Evolutionary conservation across 169 alveolate genomes (phyloP).

Genomic region (Plasmodium chabaudi): DNA sequence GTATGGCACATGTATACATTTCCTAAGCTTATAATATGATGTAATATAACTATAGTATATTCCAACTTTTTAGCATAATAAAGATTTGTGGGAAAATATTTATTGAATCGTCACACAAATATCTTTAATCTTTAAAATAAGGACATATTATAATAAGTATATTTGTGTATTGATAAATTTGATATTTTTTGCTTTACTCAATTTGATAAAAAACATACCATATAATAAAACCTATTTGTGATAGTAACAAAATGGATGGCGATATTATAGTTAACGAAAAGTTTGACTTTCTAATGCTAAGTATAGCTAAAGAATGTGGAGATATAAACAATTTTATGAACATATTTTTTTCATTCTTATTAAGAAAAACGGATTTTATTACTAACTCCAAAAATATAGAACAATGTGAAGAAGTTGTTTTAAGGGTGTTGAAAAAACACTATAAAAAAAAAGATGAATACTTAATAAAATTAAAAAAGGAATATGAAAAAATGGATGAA

Average conservation of each 20-base stretch:
- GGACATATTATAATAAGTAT: too few relatives aligned
- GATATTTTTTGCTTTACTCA: too few relatives aligned
- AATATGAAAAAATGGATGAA: slow-evolving; percentile 81
- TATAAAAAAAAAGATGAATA: slow-evolving; percentile 86
- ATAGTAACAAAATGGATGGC: slow-evolving; percentile 25
- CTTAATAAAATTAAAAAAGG: slow-evolving; percentile 77
- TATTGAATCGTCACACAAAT: too few relatives aligned
- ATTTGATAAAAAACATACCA: too few relatives aligned
- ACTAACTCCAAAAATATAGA: slow-evolving; percentile 83
- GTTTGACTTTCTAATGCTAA: slow-evolving; percentile 91
- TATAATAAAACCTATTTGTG: background rate
- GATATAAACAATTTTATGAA: slow-evolving; percentile 95
- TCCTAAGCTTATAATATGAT: too few relatives aligned
- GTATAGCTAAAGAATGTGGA: slow-evolving; percentile 92
- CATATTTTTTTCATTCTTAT: slow-evolving; percentile 94
- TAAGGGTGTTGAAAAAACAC: slow-evolving; percentile 81
- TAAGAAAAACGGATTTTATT: slow-evolving; percentile 96
- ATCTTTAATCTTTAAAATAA: too few relatives aligned
- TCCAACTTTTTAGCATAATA: too few relatives aligned
- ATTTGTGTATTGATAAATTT: too few relatives aligned
- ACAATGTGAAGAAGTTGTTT: slow-evolving; percentile 81
- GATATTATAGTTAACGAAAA: slow-evolving; percentile 78
- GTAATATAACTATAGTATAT: too few relatives aligned
- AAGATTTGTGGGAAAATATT: too few relatives aligned
- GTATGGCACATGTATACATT: too few relatives aligned